Evolutionary conservation across 2,329 filamentous ascomycete species (phyloP).

Genomic region (Ophiostoma quercus): DNA sequence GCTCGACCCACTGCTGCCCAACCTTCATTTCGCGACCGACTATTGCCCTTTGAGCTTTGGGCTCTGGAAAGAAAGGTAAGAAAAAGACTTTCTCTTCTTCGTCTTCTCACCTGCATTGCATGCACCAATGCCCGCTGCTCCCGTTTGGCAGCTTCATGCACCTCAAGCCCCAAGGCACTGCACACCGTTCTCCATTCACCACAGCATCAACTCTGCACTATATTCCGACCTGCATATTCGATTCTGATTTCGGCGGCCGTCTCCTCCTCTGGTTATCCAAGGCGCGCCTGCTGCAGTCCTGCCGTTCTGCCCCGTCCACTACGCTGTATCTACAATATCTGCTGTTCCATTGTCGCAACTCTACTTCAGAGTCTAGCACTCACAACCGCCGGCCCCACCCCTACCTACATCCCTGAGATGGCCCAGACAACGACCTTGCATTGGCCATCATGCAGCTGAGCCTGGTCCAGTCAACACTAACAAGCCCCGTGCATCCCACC

Average conservation of each 20-base stretch:
- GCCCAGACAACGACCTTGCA: slow-evolving; percentile 19
- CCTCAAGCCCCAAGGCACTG: background rate
- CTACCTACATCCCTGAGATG: slow-evolving; percentile 16
- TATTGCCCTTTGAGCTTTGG: background rate
- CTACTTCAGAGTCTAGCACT: background rate
- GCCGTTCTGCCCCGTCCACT: background rate
- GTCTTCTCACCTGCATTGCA: slow-evolving; percentile 3
- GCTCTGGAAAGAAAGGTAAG: background rate
- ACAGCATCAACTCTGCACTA: background rate
- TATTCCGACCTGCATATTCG: background rate
- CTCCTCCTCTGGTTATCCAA: background rate
- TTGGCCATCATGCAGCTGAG: slow-evolving; percentile 26
- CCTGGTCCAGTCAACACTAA: slow-evolving; percentile 27
- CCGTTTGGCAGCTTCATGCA: background rate
- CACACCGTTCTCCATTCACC: background rate
- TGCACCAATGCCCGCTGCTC: slow-evolving; percentile 2
- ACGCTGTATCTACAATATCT: background rate
- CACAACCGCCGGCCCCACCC: slow-evolving; percentile 8
- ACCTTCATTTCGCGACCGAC: slow-evolving; percentile 16
- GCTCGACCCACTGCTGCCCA: slow-evolving; percentile 26
- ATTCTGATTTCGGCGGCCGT: background rate
- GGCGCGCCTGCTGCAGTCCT: background rate
- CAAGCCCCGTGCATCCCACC: slow-evolving; percentile 24
- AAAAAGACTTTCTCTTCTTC: slow-evolving; percentile 3
- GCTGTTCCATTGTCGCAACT: background rate